Base-by-base conservation (phyloP, 192 early-diverging fungal species). In the Coemansia sp. region DNA sequence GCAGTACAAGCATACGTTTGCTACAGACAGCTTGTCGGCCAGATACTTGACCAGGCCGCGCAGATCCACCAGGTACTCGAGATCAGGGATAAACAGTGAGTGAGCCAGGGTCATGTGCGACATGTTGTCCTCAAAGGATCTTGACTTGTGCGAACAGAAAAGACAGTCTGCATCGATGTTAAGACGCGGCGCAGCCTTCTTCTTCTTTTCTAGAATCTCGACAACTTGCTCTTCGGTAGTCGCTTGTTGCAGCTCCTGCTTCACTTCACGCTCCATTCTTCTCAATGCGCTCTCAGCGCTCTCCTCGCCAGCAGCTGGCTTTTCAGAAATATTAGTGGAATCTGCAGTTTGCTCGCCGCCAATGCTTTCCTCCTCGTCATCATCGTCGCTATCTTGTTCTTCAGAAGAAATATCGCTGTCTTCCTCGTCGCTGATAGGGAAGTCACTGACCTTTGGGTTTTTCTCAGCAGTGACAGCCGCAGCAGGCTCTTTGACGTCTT, bases 41-140 rank as follows among this genome's bases (percentile, higher is more conserved):
- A 99, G 83, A 70, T 96, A 98, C 71, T 82, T 86, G 60, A 99
- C 84, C 60, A 99, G 80, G 7, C 96, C 97, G 36, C 86, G 87
- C 25, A 95, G 68, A 68, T 98, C 92, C 1, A 89, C 89, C 60
- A 99, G 73, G 72, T 89, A 96, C 77, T 98, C 96, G 36, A 97
- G 86, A 79, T 98, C 96, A 22, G 97, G 97, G 68, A 99, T 91
- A 65, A 98, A 99, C 71, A 99, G 92, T 72, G 89, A 89, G 78
- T 99, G 97, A 29, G 76, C 84, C 51, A 73, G 77, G 16, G 93
- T 87, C 97, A 99, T 99, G 81, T 99, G 97, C 28, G 86, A 83
- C 73, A 99, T 77, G 72, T 94, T 95, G 60, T 72, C 61, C 34
- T 90, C 88, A 65, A 91, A 91, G 25, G 84, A 77, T 12, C 75